Percentiles rank a stretch among this genome's conserved stretches.
phyloP scores from a whole-genome alignment of 352 stramenopile genomes.

The Phytophthora hibernalis region DNA sequence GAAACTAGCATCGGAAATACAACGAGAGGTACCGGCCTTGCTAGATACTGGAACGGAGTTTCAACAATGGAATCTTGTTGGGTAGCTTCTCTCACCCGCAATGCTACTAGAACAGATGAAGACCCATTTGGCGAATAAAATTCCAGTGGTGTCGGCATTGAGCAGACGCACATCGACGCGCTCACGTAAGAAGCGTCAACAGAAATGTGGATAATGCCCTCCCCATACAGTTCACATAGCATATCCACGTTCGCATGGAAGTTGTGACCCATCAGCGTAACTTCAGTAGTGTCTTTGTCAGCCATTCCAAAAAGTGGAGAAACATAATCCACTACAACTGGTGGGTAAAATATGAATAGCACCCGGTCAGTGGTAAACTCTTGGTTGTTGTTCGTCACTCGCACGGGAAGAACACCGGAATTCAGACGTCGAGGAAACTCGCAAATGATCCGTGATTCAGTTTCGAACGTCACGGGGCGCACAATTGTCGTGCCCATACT shows the following conservation, averaged over 20 bases:
- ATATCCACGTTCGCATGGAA: constrained; percentile 32
- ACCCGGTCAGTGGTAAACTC: constrained; percentile 40
- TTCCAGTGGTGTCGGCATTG: constrained; percentile 14
- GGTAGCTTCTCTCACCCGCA: constrained; percentile 38
- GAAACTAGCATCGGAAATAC: constrained; percentile 16
- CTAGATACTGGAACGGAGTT: constrained; percentile 35
- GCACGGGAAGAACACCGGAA: constrained; percentile 29
- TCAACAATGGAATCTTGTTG: constrained; percentile 34
- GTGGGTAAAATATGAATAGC: constrained; percentile 19
- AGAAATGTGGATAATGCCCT: not conserved
- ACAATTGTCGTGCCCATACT: constrained; percentile 24
- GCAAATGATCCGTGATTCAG: constrained; percentile 28
- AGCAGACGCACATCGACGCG: constrained; percentile 12
- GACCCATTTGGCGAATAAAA: constrained; percentile 22
- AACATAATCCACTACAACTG: constrained; percentile 28
- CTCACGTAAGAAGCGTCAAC: constrained; percentile 9
- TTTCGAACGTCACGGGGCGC: constrained; percentile 17
- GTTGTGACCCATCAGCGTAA: constrained; percentile 38
- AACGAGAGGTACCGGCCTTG: constrained; percentile 12
- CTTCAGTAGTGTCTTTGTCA: constrained; percentile 17
- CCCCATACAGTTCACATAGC: constrained; percentile 27
- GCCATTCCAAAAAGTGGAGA: constrained; percentile 25
- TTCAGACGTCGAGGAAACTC: constrained; percentile 26
- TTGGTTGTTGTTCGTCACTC: constrained; percentile 51
- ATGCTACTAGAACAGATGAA: constrained; percentile 2